phyloP scores from a whole-genome alignment of 352 stramenopile species.

The Phytopythium vexans region DNA sequence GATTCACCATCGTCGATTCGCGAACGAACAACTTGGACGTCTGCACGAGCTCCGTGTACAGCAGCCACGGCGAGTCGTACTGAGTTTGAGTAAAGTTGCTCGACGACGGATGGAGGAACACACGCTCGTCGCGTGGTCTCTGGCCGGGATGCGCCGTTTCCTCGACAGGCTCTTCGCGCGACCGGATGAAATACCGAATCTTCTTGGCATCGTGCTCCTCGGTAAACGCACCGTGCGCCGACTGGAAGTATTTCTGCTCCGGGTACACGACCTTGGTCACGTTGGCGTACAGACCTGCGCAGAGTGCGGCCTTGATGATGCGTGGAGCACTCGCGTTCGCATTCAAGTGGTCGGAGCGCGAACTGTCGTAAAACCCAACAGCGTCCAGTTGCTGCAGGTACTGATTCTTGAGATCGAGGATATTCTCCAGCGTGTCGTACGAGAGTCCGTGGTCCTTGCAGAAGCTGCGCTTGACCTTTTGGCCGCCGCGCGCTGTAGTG shows the following conservation, averaged over 20 bases:
- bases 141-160: neutral
- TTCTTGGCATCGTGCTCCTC: constrained; percentile 92
- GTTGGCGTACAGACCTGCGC: constrained; percentile 79
- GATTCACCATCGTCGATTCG: constrained; percentile 94
- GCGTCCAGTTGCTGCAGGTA: constrained; percentile 75
- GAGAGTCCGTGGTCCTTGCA: constrained; percentile 75
- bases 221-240: constrained; percentile 86
- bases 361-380: constrained; percentile 75
- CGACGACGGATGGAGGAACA: constrained; percentile 97
- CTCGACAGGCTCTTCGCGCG: constrained; percentile 7
- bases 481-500: constrained; percentile 21
- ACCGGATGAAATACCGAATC: constrained; percentile 91
- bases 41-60: constrained; percentile 95
- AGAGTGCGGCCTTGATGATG: constrained; percentile 88
- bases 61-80: constrained; percentile 95
- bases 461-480: constrained; percentile 57
- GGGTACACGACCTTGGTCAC: constrained; percentile 87
- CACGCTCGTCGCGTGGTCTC: constrained; percentile 72
- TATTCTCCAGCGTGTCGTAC: constrained; percentile 89
- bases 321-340: constrained; percentile 74
- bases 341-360: constrained; percentile 42
- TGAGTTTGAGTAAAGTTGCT: constrained; percentile 87
- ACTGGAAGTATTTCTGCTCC: constrained; percentile 94
- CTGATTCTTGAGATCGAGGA: constrained; percentile 89
- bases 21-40: constrained; percentile 97